Conservation (phyloP, 257 asterid genomes). For the Solanum virginianum region DNA sequence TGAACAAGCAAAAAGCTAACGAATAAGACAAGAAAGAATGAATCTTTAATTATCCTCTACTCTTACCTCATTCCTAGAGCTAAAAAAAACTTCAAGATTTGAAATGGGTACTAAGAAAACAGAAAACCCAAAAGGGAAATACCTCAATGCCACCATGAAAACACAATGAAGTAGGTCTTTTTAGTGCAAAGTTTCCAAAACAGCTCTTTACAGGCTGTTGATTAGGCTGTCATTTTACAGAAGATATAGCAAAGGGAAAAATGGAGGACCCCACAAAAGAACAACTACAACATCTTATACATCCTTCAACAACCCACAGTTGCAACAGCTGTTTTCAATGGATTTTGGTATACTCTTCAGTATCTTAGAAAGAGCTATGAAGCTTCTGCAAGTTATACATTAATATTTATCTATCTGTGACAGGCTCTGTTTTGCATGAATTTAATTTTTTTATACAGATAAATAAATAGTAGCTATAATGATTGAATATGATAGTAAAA, state of each 20-base stretch:
- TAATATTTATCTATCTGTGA: not conserved
- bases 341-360: conserved; percentile 6
- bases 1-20: not conserved
- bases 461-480: not conserved
- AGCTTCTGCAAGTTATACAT: conserved; percentile 9
- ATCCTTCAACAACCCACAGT: conserved; percentile 2
- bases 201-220: conserved; percentile 76
- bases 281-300: not conserved
- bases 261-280: conserved; percentile 33
- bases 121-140: not conserved
- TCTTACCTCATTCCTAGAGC: not conserved
- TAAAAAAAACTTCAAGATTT: not conserved
- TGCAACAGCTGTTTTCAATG: conserved; percentile 34
- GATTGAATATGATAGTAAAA: not conserved
- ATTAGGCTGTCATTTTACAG: conserved; percentile 44
- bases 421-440: not conserved
- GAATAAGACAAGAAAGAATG: not conserved
- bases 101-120: not conserved
- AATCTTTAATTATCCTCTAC: not conserved
- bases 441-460: not conserved
- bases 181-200: conserved; percentile 17
- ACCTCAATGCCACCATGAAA: conserved; percentile 9
- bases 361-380: conserved; percentile 18
- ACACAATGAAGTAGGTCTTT: conserved; percentile 20
- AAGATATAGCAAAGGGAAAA: conserved; percentile 23